Conservation (phyloP, 2,329 filamentous ascomycete genomes). For the Colletotrichum musicola region DNA sequence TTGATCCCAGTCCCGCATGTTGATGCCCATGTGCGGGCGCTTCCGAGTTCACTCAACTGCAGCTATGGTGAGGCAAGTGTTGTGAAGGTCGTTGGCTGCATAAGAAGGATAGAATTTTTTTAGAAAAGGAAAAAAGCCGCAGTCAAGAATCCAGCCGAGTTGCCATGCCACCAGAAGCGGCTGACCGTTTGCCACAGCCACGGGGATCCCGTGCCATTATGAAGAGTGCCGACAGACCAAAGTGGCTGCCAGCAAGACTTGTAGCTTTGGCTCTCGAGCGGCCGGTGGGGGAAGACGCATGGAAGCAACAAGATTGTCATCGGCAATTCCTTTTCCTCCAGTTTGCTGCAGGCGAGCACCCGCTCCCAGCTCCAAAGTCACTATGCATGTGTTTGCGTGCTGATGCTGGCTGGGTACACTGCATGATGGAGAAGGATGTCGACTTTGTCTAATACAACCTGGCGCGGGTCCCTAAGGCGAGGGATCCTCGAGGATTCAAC, state of each 20-base stretch:
- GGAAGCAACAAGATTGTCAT: neutral
- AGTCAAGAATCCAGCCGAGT: neutral
- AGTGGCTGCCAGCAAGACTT: neutral
- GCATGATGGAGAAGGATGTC: constrained; percentile 13
- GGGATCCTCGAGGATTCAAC: constrained; percentile 23
- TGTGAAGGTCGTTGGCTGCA: too few species aligned
- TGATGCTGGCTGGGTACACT: constrained; percentile 17
- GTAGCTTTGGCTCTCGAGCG: neutral
- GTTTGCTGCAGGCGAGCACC: neutral
- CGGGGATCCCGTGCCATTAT: neutral
- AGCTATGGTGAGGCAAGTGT: neutral
- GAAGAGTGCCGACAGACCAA: neutral
- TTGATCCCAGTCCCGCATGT: neutral
- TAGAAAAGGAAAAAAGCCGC: neutral
- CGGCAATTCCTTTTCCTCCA: neutral
- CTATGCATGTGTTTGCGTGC: constrained; percentile 15
- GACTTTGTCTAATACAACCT: constrained; percentile 13
- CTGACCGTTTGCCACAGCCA: too few species aligned
- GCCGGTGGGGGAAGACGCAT: neutral
- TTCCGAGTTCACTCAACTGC: neutral
- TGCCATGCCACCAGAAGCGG: too few species aligned
- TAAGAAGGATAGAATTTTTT: neutral
- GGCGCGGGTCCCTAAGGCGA: constrained; percentile 7
- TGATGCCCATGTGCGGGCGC: neutral
- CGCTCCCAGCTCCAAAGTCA: neutral